Evolutionary conservation across 768 basidiomycete species (phyloP).

Genomic region (Lentinula sp.): DNA sequence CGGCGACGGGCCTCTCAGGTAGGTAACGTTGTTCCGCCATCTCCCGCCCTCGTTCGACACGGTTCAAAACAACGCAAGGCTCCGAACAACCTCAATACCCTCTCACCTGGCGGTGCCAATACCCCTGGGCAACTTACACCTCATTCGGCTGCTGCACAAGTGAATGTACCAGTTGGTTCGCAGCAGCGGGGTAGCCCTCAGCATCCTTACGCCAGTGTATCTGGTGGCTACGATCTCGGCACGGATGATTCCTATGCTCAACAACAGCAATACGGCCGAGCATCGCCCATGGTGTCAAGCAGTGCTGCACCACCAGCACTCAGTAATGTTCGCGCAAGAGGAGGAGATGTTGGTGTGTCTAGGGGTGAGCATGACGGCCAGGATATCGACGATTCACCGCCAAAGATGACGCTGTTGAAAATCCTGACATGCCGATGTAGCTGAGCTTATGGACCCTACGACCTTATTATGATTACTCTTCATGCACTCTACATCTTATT

Average conservation of each 20-base stretch:
- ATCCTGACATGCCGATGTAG: constrained; percentile 79
- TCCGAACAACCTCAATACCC: constrained; percentile 50
- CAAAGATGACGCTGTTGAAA: constrained; percentile 52
- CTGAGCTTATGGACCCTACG: constrained; percentile 23
- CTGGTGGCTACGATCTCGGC: constrained; percentile 56
- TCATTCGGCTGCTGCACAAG: constrained; percentile 69
- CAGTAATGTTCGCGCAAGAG: constrained; percentile 65
- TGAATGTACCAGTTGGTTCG: constrained; percentile 61
- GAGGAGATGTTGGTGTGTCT: constrained; percentile 61
- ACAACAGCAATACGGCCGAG: constrained; percentile 65
- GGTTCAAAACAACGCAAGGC: constrained; percentile 68
- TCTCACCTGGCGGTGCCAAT: constrained; percentile 45
- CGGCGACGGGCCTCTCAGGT: constrained; percentile 58
- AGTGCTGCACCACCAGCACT: constrained; percentile 67
- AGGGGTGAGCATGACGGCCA: constrained; percentile 58
- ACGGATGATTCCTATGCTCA: constrained; percentile 53
- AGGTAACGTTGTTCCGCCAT: constrained; percentile 58
- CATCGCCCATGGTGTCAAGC: constrained; percentile 76
- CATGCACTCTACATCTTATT: constrained; percentile 15
- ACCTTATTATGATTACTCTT: constrained; percentile 18
- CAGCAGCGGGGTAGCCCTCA: constrained; percentile 43
- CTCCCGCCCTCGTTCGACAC: constrained; percentile 73
- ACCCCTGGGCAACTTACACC: constrained; percentile 57
- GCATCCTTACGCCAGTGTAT: constrained; percentile 68
- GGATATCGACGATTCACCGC: constrained; percentile 45